Percentiles rank a stretch among this genome's conserved stretches.
Conservation (phyloP, 306 rosid species). For the Cotoneaster glaucophyllus region DNA sequence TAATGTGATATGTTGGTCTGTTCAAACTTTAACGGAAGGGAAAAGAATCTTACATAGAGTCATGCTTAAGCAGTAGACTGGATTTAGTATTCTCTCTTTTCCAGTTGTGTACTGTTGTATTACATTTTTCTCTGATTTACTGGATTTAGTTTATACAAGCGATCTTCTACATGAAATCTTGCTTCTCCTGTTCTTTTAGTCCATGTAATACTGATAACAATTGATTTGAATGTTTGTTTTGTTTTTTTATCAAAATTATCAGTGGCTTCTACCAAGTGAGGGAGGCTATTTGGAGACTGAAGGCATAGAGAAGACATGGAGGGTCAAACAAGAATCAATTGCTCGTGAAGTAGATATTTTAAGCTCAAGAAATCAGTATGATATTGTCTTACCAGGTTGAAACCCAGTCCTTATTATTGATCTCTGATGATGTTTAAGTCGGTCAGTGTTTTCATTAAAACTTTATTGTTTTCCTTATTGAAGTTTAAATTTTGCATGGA, state of each 20-base stretch:
- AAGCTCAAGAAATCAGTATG: conserved; percentile 63
- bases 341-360: conserved; percentile 57
- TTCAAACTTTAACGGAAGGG: neutral
- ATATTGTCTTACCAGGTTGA: conserved; percentile 73
- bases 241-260: neutral
- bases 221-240: neutral
- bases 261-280: conserved; percentile 90
- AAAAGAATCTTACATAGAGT: neutral
- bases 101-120: neutral
- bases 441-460: neutral
- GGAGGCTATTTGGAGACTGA: conserved; percentile 78
- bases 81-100: neutral
- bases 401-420: conserved; percentile 2
- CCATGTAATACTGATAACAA: neutral
- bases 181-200: neutral
- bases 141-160: neutral
- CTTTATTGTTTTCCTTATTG: neutral
- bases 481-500: neutral
- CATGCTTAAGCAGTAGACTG: neutral
- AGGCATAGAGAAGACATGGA: conserved; percentile 81
- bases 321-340: conserved; percentile 64
- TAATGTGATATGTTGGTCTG: neutral
- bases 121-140: neutral
- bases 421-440: neutral
- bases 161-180: neutral